Base-by-base conservation (phyloP, 805 yeast species). In the Yarrowia divulgata region DNA sequence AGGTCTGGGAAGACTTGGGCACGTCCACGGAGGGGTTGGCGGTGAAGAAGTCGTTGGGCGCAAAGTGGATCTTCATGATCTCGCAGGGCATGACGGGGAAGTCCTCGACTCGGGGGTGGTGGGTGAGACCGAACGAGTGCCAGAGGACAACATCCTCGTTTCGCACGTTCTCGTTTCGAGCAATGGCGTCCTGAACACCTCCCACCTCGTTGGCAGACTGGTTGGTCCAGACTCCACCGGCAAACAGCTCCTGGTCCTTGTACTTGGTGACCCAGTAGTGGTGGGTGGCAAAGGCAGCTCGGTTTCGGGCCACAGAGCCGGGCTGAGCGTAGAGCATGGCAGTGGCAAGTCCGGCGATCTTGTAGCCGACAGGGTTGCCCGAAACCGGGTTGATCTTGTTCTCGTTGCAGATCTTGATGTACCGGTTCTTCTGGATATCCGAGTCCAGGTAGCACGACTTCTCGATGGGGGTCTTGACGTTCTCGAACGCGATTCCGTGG, bases 81-180 rank as follows among this genome's bases (percentile, higher is more conserved):
- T 90, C 96, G 69, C 88, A 90, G 40, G 95, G 93, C 96, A 90
- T 90, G 67, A 90, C 93, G 64, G 96, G 96, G 89, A 90, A 90
- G 78, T 90, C 94, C 80, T 90, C 96, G 46, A 88, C 87, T 75
- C 91, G 85, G 74, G 95, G 95, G 74, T 90, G 85, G 77, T 90
- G 96, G 3, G 94, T 90, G 81, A 90, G 85, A 32, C 91, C 93
- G 77, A 90, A 77, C 54, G 95, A 90, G 72, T 90, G 90, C 93
- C 94, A 90, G 54, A 90, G 88, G 71, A 90, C 92, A 70, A 87
- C 77, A 73, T 90, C 93, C 19, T 88, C 88, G 78, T 90, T 85
- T 85, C 93, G 88, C 45, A 90, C 91, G 46, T 80, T 76, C 70
- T 88, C 93, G 63, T 79, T 78, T 72, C 90, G 68, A 60, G 71